Evolutionary conservation across 2,329 filamentous ascomycete genomes (phyloP), one percentile per base, ranked within the genome.

Genomic region (Sporothrix brasiliensis): DNA sequence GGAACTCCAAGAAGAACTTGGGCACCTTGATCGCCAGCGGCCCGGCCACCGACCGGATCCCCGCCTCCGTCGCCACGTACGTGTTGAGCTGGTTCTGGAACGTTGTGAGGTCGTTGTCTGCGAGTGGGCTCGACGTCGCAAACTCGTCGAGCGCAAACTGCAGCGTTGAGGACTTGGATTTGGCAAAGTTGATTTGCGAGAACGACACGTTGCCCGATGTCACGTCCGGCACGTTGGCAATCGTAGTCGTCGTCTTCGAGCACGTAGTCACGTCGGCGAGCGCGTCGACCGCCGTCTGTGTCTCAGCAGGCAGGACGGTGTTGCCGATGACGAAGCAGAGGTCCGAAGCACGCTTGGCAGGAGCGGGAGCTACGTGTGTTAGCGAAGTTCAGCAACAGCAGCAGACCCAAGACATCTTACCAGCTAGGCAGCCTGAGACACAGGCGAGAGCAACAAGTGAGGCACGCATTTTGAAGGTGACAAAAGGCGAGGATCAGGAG

Each of bases 1-100:
- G 87, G 77, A 88, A 85, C 71, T 83, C 79, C 54, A 89, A 76
- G 77, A 89, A 89, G 83, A 89, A 89, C 78, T 89, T 89, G 72
- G 87, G 87, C 5, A 86, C 84, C 78, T 89, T 88, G 78, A 89
- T 85, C 1, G 81, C 83, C 21, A 89, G 78, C 69, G 75, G 81
- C 2, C 86, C 87, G 11, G 81, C 83, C 7, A 83, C 82, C 27
- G 83, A 85, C 24, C 87, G 80, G 65, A 89, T 80, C 1, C 85
- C 87, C 1, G 85, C 86, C 77, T 89, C 87, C 4, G 87, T 89
- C 0, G 87, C 87, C 3, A 85, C 78, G 75, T 89, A 89, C 11
- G 83, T 83, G 75, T 88, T 83, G 56, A 88, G 81, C 72, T 81
- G 76, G 74, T 86, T 79, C 76, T 87, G 80, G 79, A 88, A 88